Percentiles rank a stretch among this genome's conserved stretches.
Evolutionary conservation across 2,329 filamentous ascomycete species (phyloP).

Genomic region (Apiospora kogelbergensis): DNA sequence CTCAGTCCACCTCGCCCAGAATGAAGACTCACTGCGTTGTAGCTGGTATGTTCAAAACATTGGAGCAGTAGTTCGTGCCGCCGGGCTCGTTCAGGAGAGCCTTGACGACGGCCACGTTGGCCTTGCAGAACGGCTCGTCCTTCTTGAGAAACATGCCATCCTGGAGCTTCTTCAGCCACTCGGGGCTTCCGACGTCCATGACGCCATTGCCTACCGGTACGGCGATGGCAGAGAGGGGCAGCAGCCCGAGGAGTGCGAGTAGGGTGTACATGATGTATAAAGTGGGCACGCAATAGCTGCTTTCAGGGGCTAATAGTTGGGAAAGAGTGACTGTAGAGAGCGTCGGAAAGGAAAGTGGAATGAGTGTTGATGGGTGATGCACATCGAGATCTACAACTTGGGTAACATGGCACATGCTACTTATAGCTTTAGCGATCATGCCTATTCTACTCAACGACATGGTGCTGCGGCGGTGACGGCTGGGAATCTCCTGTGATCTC

Average conservation of each 20-base stretch:
- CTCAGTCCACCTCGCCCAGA: too few species aligned
- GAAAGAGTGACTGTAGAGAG: background rate
- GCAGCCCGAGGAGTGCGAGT: background rate
- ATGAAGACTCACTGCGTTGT: background rate
- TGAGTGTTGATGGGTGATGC: background rate
- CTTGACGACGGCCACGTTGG: conserved; percentile 12
- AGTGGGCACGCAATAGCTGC: background rate
- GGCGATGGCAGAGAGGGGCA: background rate
- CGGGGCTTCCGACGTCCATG: background rate
- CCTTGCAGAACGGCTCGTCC: conserved; percentile 14
- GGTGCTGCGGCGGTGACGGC: background rate
- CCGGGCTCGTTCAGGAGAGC: conserved; percentile 12
- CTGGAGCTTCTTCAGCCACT: background rate
- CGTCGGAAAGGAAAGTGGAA: background rate
- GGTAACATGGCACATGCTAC: background rate
- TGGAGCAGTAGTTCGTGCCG: conserved; percentile 15
- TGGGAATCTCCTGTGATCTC: background rate
- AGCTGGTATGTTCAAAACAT: background rate
- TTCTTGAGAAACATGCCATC: background rate
- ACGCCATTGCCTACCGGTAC: background rate
- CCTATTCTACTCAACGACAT: background rate
- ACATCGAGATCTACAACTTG: background rate
- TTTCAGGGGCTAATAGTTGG: background rate
- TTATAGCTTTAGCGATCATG: background rate
- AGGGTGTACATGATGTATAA: background rate